Evolutionary conservation across 768 basidiomycete species (phyloP), one percentile per base, ranked within the genome.

Genomic region (Calocybe gangraenosa): DNA sequence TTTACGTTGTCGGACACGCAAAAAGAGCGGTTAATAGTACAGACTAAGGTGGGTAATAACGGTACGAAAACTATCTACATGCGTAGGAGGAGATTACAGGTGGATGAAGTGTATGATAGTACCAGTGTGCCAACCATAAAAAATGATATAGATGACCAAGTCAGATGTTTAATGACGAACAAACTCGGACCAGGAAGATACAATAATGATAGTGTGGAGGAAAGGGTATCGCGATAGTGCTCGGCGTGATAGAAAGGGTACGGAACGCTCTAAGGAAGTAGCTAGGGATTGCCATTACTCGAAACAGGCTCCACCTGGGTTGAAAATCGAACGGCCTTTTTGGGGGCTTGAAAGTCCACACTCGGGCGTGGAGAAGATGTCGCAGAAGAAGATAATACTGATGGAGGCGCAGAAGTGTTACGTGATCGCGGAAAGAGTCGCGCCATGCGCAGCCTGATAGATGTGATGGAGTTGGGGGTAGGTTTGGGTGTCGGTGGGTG

Each of bases 291-390:
- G 34, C 34, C 7, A n/a, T 35, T 44, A 53, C 11, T 33, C 40
- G 37, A 53, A 49, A 13, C 58, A 53, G 56, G 66, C 37, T 62
- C 61, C 40, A 67, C 63, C 49, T 72, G 67, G 19, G 70, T 65
- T n/a, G 76, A 76, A 60, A 84, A 84, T 38, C 81, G 73, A 30
- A 84, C 81, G 2, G 74, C 77, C 57, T 84, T 84, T 51, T 75
- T 76, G 14, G 71, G 75, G 0, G 70, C 48, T 13, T 52, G 56
- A 44, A 60, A 48, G 23, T 67, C 65, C 11, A 58, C 51, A 46
- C 67, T 76, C 14, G 63, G 58, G 3, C 70, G 64, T 50, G 74
- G 67, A 1, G 72, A 72, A 7, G 67, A 57, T 0, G 25, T 28
- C 25, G 59, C 41, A 14, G 64, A 48, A 17, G 69, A 69, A 6